Conservation (phyloP, 805 yeast species). For the Kodamaea laetipori region DNA sequence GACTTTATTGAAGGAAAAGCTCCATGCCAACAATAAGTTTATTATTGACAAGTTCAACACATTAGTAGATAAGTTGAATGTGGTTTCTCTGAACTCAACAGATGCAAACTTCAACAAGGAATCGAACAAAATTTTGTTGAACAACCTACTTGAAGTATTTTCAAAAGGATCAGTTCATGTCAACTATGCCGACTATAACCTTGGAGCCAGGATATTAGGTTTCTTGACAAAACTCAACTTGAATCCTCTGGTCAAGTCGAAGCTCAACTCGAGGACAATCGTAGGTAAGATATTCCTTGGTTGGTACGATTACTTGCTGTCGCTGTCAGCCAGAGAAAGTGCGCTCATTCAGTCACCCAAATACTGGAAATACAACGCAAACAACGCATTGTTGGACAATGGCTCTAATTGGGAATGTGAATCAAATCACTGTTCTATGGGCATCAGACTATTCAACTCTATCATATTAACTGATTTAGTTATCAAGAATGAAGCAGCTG, state of each 20-base stretch:
- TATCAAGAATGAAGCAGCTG: slow-evolving; percentile 15
- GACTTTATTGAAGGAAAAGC: slow-evolving; percentile 20
- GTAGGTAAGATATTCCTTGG: slow-evolving; percentile 36
- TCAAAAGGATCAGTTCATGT: slow-evolving; percentile 37
- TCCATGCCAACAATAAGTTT: slow-evolving; percentile 26
- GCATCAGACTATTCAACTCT: slow-evolving; percentile 35
- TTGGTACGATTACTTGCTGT: slow-evolving; percentile 39
- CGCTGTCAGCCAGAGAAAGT: slow-evolving; percentile 17
- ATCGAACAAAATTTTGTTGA: slow-evolving; percentile 29
- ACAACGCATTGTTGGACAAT: slow-evolving; percentile 38
- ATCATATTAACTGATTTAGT: slow-evolving; percentile 40
- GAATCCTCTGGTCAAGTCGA: slow-evolving; percentile 18
- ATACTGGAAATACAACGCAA: slow-evolving; percentile 39
- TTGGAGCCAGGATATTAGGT: slow-evolving; percentile 43
- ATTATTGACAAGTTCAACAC: slow-evolving; percentile 27
- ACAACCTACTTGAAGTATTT: slow-evolving; percentile 32
- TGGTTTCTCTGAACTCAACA: slow-evolving; percentile 12
- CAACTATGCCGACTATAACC: slow-evolving; percentile 42
- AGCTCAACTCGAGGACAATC: slow-evolving; percentile 21
- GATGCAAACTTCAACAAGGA: slow-evolving; percentile 12
- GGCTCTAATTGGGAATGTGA: slow-evolving; percentile 38
- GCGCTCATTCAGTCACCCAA: slow-evolving; percentile 22
- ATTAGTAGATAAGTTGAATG: slow-evolving; percentile 28
- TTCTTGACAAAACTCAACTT: slow-evolving; percentile 30
- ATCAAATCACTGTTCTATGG: slow-evolving; percentile 32